Conservation (phyloP, 495 filamentous ascomycete species). For the Lophium mytilinum region DNA sequence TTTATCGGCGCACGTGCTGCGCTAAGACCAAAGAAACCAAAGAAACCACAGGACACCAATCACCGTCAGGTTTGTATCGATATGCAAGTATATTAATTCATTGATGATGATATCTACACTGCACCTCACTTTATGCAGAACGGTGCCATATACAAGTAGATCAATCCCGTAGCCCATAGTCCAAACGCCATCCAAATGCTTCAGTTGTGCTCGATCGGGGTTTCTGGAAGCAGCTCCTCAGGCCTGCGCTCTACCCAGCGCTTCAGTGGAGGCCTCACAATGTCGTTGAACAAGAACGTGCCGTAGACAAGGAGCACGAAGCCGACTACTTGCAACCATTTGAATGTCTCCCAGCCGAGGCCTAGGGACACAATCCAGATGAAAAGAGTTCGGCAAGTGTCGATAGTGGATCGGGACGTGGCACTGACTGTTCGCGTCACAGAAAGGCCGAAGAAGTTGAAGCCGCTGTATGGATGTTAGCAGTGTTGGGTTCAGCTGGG, state of each 20-base stretch:
- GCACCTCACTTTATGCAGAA: too few relatives aligned
- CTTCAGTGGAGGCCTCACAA: slow-evolving; percentile 70
- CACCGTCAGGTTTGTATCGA: too few relatives aligned
- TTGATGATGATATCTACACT: too few relatives aligned
- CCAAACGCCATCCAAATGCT: slow-evolving; percentile 1
- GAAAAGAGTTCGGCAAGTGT: slow-evolving; percentile 94
- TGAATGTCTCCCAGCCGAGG: slow-evolving; percentile 95
- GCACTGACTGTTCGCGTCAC: slow-evolving; percentile 84
- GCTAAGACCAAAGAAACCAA: too few relatives aligned
- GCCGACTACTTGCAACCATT: slow-evolving; percentile 88
- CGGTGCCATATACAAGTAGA: too few relatives aligned
- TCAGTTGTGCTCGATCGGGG: slow-evolving; percentile 71
- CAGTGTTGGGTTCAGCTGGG: background rate
- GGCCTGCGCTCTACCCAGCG: slow-evolving; percentile 25
- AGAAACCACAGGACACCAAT: too few relatives aligned
- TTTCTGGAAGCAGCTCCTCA: slow-evolving; percentile 70
- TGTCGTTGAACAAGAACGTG: slow-evolving; percentile 93
- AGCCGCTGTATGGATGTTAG: slow-evolving; percentile 51
- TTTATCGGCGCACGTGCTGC: too few relatives aligned
- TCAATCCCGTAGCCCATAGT: too few relatives aligned
- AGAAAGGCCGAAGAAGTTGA: slow-evolving; percentile 96
- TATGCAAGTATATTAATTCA: too few relatives aligned
- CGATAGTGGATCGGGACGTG: slow-evolving; percentile 88
- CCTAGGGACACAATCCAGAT: slow-evolving; percentile 95
- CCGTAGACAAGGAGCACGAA: slow-evolving; percentile 90